Percentiles rank a stretch among this genome's conserved stretches.
phyloP scores from a whole-genome alignment of 257 asterid species.

The Leptodermis oblonga region DNA sequence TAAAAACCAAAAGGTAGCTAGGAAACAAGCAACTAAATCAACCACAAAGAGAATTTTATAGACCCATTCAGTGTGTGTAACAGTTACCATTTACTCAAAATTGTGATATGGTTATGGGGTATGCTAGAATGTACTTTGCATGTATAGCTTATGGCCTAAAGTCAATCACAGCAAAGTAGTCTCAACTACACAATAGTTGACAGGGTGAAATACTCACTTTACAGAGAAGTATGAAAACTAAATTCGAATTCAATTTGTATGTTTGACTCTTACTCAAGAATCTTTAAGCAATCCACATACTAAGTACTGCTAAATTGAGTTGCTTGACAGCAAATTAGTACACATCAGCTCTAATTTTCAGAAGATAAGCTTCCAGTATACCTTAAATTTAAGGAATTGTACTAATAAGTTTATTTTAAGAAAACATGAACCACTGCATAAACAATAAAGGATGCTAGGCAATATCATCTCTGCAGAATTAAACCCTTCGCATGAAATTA shows the following conservation, averaged over 20 bases:
- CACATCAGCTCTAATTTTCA: not conserved
- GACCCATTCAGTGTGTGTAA: not conserved
- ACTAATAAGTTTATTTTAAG: not conserved
- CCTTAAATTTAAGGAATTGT: not conserved
- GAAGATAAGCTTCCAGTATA: not conserved
- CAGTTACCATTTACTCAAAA: not conserved
- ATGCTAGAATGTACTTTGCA: not conserved
- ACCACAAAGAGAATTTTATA: not conserved
- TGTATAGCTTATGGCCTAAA: not conserved
- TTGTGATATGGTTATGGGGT: not conserved
- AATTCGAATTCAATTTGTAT: not conserved
- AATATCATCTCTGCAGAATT: not conserved
- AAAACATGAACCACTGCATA: not conserved
- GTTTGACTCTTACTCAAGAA: not conserved
- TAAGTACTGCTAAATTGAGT: not conserved
- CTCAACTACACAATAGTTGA: not conserved
- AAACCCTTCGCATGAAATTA: not conserved
- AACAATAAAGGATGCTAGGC: not conserved
- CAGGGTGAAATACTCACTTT: not conserved
- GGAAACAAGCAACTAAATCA: not conserved
- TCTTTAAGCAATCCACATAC: not conserved
- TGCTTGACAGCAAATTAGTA: not conserved
- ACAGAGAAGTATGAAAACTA: not conserved
- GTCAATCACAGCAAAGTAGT: not conserved
- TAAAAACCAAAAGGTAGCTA: not conserved